Evolutionary conservation across 768 basidiomycete genomes (phyloP), one percentile per base, ranked within the genome.

Genomic region (Boletus bicolor): DNA sequence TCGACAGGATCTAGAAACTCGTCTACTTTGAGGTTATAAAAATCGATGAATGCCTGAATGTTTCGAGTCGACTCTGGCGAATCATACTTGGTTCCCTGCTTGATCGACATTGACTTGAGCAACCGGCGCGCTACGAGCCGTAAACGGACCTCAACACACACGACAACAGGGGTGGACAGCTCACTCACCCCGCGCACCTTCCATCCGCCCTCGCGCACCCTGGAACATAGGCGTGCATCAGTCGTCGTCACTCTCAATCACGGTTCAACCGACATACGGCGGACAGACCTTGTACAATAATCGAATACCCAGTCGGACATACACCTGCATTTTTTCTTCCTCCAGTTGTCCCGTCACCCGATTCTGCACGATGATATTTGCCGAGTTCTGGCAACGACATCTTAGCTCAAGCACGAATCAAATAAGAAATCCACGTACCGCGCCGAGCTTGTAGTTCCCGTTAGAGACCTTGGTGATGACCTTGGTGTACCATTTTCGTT

Each of bases 251-350:
- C 38, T 30, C 24, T 24, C 3, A 5, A 36, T 49, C 43, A 24
- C 21, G 28, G 30, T 9, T 44, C 32, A 39, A 38, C 53, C 34
- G 14, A 52, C 32, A 48, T n/a, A 41, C 26, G 37, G 6, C 17
- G 17, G 21, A 64, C 68, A 10, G 58, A 80, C 85, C 80, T 90
- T 91, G 79, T 98, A 99, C 56, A 98, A 69, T 54, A 99, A 67
- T 28, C 96, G 79, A 65, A 99, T 99, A 3, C 96, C 96, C 15
- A 99, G 74, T 38, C 95, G 77, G 0, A 98, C 93, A 67, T 97
- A 98, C 12, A 85, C 85, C 65, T 94, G 88, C 93, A 98, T 99
- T 77, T 98, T 98, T 76, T 98, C 96, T 73, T 99, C 96, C 67
- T 94, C 89, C 54, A 98, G 69, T 69, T 92, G 90, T 0, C 96